Conservation (phyloP, 2,329 filamentous ascomycete genomes). For the Trichoderma koningiopsis region DNA sequence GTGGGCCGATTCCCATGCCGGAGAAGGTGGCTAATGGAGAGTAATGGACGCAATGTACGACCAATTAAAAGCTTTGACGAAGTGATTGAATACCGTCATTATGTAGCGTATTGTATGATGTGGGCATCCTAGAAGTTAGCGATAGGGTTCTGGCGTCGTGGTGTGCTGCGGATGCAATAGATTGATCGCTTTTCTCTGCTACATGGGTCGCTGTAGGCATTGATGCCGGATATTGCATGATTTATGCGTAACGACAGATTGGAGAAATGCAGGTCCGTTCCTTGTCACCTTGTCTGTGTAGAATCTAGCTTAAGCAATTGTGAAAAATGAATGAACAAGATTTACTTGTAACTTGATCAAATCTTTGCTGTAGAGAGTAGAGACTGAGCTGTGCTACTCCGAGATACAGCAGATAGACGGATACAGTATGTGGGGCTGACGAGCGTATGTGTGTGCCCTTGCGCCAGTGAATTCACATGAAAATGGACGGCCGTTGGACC, state of each 20-base stretch:
- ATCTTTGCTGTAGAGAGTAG: background rate
- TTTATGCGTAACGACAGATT: background rate
- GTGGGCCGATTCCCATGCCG: constrained; percentile 68
- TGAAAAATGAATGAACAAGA: background rate
- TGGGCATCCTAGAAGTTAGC: constrained; percentile 9
- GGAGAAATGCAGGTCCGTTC: background rate
- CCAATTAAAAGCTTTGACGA: background rate
- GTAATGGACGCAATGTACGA: background rate
- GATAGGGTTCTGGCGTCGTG: constrained; percentile 12
- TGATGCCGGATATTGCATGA: background rate
- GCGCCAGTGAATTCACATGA: constrained; percentile 15
- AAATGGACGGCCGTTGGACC: background rate
- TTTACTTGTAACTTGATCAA: background rate
- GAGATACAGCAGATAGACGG: background rate
- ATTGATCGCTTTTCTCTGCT: constrained; percentile 11
- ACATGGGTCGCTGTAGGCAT: background rate
- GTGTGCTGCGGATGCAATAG: constrained; percentile 14
- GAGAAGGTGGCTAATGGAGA: constrained; percentile 24
- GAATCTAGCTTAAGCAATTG: background rate
- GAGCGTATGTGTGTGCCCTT: constrained; percentile 3
- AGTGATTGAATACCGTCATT: constrained; percentile 18
- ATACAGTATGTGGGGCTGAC: constrained; percentile 1
- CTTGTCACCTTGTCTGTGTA: background rate
- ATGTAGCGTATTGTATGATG: constrained; percentile 20
- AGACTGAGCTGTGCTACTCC: background rate